Evolutionary conservation across 2,329 filamentous ascomycete genomes (phyloP).

Genomic region (Ophiostoma triangulosporum): DNA sequence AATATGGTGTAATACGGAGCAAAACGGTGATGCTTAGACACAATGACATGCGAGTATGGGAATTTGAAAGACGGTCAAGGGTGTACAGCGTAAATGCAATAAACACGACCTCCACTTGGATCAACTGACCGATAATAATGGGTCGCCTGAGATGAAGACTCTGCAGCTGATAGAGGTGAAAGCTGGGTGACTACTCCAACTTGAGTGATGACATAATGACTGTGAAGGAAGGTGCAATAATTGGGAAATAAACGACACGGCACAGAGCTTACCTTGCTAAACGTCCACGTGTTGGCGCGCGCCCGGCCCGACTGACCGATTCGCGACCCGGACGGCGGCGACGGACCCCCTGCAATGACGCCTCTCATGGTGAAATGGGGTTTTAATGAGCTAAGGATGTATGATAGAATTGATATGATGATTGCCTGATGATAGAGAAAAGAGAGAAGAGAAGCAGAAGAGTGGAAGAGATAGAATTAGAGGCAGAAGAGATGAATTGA

Average conservation of each 20-base stretch:
- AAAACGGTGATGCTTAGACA: too few species aligned
- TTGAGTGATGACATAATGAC: neutral
- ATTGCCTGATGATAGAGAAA: too few species aligned
- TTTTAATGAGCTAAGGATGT: neutral
- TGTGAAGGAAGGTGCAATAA: neutral
- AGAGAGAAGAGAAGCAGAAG: too few species aligned
- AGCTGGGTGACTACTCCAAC: too few species aligned
- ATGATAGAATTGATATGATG: too few species aligned
- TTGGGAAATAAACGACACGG: too few species aligned
- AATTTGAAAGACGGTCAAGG: too few species aligned
- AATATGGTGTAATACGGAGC: too few species aligned
- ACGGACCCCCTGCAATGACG: neutral
- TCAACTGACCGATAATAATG: neutral
- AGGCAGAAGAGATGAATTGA: too few species aligned
- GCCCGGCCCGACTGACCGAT: neutral
- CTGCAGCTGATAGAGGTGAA: neutral
- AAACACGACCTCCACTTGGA: neutral
- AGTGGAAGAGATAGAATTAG: too few species aligned
- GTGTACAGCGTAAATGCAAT: too few species aligned
- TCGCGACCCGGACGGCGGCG: neutral
- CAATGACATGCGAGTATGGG: too few species aligned
- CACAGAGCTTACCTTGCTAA: neutral
- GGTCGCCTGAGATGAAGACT: neutral
- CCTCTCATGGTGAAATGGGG: neutral
- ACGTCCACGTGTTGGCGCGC: neutral